Percentiles rank a stretch among this genome's conserved stretches.
Conservation (phyloP, 805 yeast genomes). For the Starmerella stigmatis region DNA sequence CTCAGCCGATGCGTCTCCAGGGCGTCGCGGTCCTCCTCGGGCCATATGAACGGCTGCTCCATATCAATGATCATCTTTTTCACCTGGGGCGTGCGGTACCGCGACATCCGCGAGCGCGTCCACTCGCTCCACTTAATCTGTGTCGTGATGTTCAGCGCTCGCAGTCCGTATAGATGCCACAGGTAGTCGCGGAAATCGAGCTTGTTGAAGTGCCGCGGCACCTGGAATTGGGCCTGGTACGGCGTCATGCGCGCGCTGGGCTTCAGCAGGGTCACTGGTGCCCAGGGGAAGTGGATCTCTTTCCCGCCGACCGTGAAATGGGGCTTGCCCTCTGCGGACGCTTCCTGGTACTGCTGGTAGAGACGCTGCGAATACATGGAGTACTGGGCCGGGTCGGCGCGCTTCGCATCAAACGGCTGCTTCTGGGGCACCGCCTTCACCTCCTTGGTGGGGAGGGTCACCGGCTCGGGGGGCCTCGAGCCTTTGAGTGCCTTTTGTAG, state of each 20-base stretch:
- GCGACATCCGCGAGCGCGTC: slow-evolving; percentile 51
- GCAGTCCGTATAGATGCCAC: slow-evolving; percentile 77
- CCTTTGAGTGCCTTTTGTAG: slow-evolving; percentile 23
- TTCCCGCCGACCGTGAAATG: slow-evolving; percentile 77
- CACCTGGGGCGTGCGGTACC: slow-evolving; percentile 67
- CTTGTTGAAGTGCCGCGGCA: slow-evolving; percentile 87
- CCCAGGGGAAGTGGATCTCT: slow-evolving; percentile 74
- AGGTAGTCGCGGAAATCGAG: slow-evolving; percentile 89
- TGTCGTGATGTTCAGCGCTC: slow-evolving; percentile 81
- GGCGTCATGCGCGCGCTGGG: slow-evolving; percentile 97
- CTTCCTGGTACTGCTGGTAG: slow-evolving; percentile 10
- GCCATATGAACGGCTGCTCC: slow-evolving; percentile 95
- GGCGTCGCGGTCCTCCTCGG: slow-evolving; percentile 43
- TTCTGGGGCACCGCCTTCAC: slow-evolving; percentile 12
- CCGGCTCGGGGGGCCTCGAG: slow-evolving; percentile 24
- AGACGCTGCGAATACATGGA: slow-evolving; percentile 23
- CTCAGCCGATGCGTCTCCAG: slow-evolving; percentile 22
- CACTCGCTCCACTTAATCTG: slow-evolving; percentile 69
- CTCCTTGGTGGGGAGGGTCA: slow-evolving; percentile 10
- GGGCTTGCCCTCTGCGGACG: slow-evolving; percentile 41
- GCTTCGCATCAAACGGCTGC: slow-evolving; percentile 9
- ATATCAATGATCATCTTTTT: slow-evolving; percentile 96
- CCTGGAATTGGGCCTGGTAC: slow-evolving; percentile 90
- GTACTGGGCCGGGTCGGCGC: slow-evolving; percentile 21
- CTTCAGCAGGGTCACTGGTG: slow-evolving; percentile 65